Conservation (phyloP, 2,329 filamentous ascomycete genomes). For the Aurifilum marmelostoma region DNA sequence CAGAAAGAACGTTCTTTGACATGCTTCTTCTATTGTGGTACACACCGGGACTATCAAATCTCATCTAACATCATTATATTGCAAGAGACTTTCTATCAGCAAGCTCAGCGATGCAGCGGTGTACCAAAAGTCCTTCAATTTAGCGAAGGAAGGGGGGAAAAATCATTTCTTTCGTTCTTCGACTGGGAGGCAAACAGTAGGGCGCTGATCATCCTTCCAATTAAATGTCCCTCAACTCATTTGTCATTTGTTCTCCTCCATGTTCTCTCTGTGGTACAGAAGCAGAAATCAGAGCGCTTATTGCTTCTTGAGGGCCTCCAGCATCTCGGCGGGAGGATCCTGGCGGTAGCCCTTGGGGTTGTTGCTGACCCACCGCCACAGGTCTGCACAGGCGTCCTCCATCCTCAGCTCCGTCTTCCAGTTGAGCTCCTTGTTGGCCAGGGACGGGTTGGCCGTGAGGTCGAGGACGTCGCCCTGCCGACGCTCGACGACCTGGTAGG, state of each 20-base stretch:
- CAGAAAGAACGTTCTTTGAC: no score
- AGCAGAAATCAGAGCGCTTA: background rate
- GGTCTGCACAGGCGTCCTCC: constrained; percentile 89
- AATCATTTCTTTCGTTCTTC: background rate
- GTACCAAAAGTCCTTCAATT: background rate
- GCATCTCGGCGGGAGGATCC: constrained; percentile 80
- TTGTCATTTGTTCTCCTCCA: background rate
- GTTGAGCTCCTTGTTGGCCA: constrained; percentile 84
- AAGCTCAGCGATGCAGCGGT: background rate
- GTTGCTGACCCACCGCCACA: constrained; percentile 97
- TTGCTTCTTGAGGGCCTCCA: constrained; percentile 63
- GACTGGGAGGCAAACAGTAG: background rate
- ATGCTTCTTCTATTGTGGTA: background rate
- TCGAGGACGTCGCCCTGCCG: constrained; percentile 90
- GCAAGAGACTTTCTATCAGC: background rate
- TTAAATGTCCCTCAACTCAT: background rate
- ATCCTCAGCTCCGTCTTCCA: constrained; percentile 93
- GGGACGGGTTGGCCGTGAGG: constrained; percentile 86
- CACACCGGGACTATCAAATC: background rate
- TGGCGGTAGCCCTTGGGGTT: constrained; percentile 96
- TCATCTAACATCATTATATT: background rate
- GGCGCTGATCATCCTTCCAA: background rate
- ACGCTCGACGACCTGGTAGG: constrained; percentile 83
- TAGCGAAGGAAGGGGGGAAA: no score
- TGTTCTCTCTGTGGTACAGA: background rate